Percentiles rank a stretch among this genome's conserved stretches.
Conservation (phyloP, 495 filamentous ascomycete species). For the Glutinoglossum americanum region DNA sequence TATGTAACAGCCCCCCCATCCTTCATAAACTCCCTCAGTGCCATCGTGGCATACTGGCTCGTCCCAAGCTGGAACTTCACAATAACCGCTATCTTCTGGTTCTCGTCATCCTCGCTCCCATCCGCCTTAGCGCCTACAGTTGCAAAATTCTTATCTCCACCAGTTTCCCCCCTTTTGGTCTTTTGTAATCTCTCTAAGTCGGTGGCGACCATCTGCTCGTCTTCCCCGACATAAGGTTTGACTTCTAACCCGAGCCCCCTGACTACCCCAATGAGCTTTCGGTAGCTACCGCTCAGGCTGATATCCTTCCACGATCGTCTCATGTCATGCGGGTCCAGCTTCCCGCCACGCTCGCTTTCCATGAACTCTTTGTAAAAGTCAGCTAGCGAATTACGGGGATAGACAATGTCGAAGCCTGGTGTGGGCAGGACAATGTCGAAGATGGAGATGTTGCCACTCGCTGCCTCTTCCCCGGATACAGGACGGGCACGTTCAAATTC, state of each 20-base stretch:
- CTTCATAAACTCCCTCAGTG: constrained; percentile 67
- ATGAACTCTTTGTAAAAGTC: constrained; percentile 70
- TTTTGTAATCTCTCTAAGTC: constrained; percentile 38
- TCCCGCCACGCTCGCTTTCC: constrained; percentile 50
- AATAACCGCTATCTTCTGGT: constrained; percentile 53
- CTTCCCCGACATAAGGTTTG: constrained; percentile 41
- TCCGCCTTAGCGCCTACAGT: background rate
- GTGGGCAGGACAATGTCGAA: constrained; percentile 89
- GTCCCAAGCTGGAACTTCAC: constrained; percentile 66
- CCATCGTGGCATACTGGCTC: constrained; percentile 90
- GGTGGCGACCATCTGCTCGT: constrained; percentile 70
- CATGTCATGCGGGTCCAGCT: constrained; percentile 71
- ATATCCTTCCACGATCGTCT: constrained; percentile 62
- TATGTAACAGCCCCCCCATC: constrained; percentile 35
- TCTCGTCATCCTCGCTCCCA: background rate
- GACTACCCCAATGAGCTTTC: constrained; percentile 57
- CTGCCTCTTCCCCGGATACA: constrained; percentile 55
- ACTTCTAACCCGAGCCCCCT: constrained; percentile 32
- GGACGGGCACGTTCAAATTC: constrained; percentile 53
- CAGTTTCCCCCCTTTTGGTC: background rate
- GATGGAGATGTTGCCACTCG: constrained; percentile 55
- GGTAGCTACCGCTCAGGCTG: constrained; percentile 73
- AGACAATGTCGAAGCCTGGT: constrained; percentile 74
- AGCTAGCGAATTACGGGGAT: constrained; percentile 64
- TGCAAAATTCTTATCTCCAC: background rate